A percentile compares a stretch with the other conserved stretches of the same genome.
Conservation (phyloP, 2,329 filamentous ascomycete genomes). For the Curvularia spicifera region DNA sequence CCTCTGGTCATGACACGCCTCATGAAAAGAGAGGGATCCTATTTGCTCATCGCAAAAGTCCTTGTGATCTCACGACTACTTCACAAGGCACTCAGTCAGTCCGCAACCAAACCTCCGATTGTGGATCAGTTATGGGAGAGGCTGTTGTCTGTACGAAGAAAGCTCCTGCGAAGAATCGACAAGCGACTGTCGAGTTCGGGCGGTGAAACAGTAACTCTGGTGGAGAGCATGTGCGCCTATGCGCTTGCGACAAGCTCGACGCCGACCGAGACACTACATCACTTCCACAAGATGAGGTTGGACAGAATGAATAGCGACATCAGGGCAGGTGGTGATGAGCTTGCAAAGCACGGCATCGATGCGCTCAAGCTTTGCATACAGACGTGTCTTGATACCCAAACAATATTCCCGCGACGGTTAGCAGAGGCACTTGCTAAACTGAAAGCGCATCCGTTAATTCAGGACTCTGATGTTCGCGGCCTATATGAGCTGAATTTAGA, state of each 20-base stretch:
- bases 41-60: slow-evolving; percentile 65
- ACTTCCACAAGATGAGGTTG: slow-evolving; percentile 77
- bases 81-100: slow-evolving; percentile 72
- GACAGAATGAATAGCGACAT: slow-evolving; percentile 71
- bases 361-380: slow-evolving; percentile 75
- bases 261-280: slow-evolving; percentile 75
- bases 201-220: slow-evolving; percentile 57
- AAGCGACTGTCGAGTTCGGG: slow-evolving; percentile 51
- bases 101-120: slow-evolving; percentile 55
- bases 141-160: slow-evolving; percentile 66
- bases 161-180: slow-evolving; percentile 70
- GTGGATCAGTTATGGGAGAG: slow-evolving; percentile 70
- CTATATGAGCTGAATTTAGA: slow-evolving; percentile 78
- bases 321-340: slow-evolving; percentile 55
- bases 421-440: slow-evolving; percentile 71
- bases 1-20: slow-evolving; percentile 60
- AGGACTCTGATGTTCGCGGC: slow-evolving; percentile 69
- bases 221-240: slow-evolving; percentile 80
- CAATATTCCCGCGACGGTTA: slow-evolving; percentile 74
- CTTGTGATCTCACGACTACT: slow-evolving; percentile 78
- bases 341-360: slow-evolving; percentile 63
- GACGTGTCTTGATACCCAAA: slow-evolving; percentile 79
- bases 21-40: slow-evolving; percentile 58
- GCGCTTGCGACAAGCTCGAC: slow-evolving; percentile 82
- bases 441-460: slow-evolving; percentile 73